Base-by-base conservation (phyloP, 352 stramenopile species). In the Thraustotheca clavata region DNA sequence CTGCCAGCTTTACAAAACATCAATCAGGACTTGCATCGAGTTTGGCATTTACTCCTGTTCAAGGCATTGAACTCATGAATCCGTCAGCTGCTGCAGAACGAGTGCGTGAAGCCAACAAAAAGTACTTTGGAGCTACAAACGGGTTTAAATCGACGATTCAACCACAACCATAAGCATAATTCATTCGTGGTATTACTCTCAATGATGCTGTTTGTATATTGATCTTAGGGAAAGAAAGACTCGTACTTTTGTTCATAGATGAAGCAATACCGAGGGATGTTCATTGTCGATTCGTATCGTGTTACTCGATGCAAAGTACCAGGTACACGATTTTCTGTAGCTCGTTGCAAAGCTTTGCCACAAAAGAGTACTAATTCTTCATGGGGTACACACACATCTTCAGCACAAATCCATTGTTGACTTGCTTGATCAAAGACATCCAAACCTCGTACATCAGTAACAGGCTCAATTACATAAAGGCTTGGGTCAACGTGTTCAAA, bases 1-100 rank as follows among this genome's bases (percentile, higher is more conserved):
- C 95, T 16, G 92, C 90, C 7, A 98, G 94, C 49, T 96, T 81
- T 73, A 52, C 67, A 8, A 59, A 71, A 16, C 78, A 83, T 18
- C 70, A 91, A 48, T 93, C 83, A 20, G 96, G 96, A 5, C 76
- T 99, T 46, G 89, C 91, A 14, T 98, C 89, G 20, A 98, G 87
- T 66, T 80, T 99, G n/a, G 95, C 97, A 3, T 99, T 99, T 73
- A 98, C 94, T 14, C 94, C 95, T 7, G 90, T 98, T 24, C 94
- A 98, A 62, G 95, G 94, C 40, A 94, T 99, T 69, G 95, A 99
- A 75, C 80, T 99, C 9, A 91, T 98, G 71, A 98, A 99, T 79
- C 96, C 96, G 4, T 94, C 98, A 71, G 91, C 90, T n/a, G 86
- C 91, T 20, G 91, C 95, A 69, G 81, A 88, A 57, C 77, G 86